Base-by-base conservation (phyloP, 2,329 filamentous ascomycete species). In the Fusarium falciforme region DNA sequence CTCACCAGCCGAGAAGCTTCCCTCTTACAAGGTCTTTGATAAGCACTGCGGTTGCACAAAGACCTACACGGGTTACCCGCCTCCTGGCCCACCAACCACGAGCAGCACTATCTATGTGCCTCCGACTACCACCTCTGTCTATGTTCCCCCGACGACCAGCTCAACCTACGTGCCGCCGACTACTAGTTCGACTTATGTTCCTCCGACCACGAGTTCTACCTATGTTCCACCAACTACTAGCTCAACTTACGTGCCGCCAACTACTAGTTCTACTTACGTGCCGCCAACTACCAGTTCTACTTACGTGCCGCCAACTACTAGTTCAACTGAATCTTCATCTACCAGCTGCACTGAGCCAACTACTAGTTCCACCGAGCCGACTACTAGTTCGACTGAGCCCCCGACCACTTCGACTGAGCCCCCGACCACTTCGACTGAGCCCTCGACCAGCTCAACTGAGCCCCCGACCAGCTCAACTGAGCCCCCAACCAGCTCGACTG, bases 11-110 rank as follows among this genome's bases (percentile, higher is more conserved):
- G 47, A 31, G n/a, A 31, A 54, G 17, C 27, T 14, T 8, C 27
- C 47, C 29, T 54, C 64, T 4, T 69, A 57, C 25, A 59, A 72
- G 40, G 35, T 62, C 20, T 74, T 35, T 31, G 22, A 74, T 27
- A 22, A 59, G 17, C n/a, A 38, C 27, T 74, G 71, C 27, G 61
- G 64, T 16, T 74, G 71, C 29, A 54, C 47, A 31, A 54, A 54
- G 47, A 54, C 47, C 27, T 54, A 31, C 12, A 54, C 47, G 11
- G 47, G 47, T 20, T 14, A 14, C 47, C 47, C 47, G 27, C 47
- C 47, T 6, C 47, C 47, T 20, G 47, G 27, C 17, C 47, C 47
- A 12, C 27, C 47, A 54, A 54, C 27, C n/a, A 54, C 47, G 17
- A 54, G 47, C 27, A 54, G 47, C 20, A 20, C 27, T 52, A 20